Evolutionary conservation across 768 basidiomycete genomes (phyloP).

Genomic region (Sarcodon sp.): DNA sequence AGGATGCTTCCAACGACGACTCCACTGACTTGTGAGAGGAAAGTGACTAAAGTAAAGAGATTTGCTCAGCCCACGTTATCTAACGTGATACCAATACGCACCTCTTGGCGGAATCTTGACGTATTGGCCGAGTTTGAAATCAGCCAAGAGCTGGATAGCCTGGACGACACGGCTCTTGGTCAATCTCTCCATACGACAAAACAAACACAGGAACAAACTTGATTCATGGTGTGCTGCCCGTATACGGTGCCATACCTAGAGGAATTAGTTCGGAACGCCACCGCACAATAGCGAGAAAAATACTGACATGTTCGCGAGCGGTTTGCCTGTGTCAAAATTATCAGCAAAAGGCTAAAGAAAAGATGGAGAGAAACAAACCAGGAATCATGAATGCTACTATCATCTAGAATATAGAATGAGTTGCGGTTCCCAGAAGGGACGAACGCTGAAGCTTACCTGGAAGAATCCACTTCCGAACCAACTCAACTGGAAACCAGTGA

Average conservation of each 20-base stretch:
- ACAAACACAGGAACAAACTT: no score
- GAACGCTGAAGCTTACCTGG: no score
- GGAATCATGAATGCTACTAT: conserved; percentile 34
- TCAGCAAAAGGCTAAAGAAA: no score
- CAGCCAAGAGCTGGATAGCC: conserved; percentile 38
- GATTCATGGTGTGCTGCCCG: conserved; percentile 18
- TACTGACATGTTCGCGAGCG: conserved; percentile 37
- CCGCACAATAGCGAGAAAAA: neutral
- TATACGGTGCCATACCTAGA: conserved; percentile 29
- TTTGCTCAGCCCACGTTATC: no score
- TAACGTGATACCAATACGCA: no score
- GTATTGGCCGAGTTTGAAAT: conserved; percentile 43
- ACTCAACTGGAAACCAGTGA: no score
- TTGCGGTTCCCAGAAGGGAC: no score
- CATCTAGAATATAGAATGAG: conserved; percentile 26
- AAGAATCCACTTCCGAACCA: no score
- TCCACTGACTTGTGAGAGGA: conserved; percentile 43
- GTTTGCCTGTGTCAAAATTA: conserved; percentile 16
- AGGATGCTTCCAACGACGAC: conserved; percentile 39
- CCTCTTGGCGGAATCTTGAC: conserved; percentile 48
- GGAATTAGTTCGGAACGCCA: neutral
- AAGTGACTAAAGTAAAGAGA: conserved; percentile 23
- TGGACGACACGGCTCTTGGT: conserved; percentile 15
- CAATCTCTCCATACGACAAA: no score
- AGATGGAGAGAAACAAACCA: no score